Conservation (phyloP, 306 rosid species). For the Cercis canadensis region DNA sequence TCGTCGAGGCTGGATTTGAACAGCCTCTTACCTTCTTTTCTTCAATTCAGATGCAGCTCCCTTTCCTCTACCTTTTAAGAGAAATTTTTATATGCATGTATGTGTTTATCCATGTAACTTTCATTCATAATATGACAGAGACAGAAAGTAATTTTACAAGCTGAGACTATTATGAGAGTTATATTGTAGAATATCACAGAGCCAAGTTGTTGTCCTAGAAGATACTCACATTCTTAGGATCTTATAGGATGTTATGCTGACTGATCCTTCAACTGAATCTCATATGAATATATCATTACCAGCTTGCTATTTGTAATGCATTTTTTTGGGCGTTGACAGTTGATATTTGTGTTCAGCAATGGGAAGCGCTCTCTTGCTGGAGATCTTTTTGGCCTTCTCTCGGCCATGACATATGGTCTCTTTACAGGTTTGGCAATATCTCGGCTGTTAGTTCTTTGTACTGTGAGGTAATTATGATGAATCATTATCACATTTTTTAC, state of each 20-base stretch:
- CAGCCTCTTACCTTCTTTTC: neutral
- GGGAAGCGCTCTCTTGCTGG: constrained; percentile 81
- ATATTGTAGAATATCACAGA: constrained; percentile 1
- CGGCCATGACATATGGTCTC: constrained; percentile 89
- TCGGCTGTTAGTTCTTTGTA: constrained; percentile 12
- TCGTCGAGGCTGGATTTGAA: neutral
- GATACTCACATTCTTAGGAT: constrained; percentile 12
- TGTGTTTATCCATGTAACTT: constrained; percentile 11
- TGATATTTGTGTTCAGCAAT: constrained; percentile 69
- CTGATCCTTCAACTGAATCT: constrained; percentile 7
- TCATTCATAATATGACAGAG: constrained; percentile 18
- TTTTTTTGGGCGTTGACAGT: constrained; percentile 52
- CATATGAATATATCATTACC: constrained; percentile 22
- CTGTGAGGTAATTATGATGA: constrained; percentile 22
- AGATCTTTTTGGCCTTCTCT: constrained; percentile 92
- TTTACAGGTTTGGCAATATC: constrained; percentile 71
- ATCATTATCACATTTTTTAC: constrained; percentile 21
- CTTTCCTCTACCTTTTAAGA: neutral
- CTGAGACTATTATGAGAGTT: neutral
- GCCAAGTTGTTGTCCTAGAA: constrained; percentile 14
- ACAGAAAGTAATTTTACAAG: neutral
- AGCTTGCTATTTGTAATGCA: constrained; percentile 48
- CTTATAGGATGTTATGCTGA: neutral
- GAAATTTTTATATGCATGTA: neutral
- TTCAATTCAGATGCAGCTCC: neutral